phyloP scores from a whole-genome alignment of 208 protist genomes.

The Trichomonas vaginalis region DNA sequence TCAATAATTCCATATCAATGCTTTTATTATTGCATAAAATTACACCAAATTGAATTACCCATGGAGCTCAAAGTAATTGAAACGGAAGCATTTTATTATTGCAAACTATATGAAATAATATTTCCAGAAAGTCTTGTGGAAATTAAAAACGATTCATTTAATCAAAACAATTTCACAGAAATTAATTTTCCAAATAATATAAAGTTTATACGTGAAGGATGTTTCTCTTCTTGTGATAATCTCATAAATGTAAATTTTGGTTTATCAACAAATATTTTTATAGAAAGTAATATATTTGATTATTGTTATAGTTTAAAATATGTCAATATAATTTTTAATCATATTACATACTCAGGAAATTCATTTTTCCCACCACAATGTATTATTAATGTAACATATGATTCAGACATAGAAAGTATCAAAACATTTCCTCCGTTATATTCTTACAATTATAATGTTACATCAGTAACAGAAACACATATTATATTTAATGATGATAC shows the following conservation, averaged over 20 bases:
- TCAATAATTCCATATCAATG: too few species aligned
- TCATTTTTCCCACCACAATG: background rate
- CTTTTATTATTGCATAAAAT: too few species aligned
- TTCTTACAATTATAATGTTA: background rate
- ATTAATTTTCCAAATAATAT: background rate
- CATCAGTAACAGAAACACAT: background rate
- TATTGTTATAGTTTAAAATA: background rate
- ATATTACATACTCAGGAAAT: background rate
- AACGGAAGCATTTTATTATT: background rate
- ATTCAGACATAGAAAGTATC: background rate
- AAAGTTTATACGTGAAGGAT: background rate
- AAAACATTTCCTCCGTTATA: background rate
- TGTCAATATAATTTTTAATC: background rate
- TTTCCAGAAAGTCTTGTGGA: background rate
- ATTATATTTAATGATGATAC: background rate
- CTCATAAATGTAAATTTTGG: background rate
- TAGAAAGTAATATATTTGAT: background rate
- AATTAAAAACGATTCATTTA: background rate
- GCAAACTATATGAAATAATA: background rate
- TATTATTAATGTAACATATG: background rate
- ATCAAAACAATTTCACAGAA: background rate
- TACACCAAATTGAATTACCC: background rate
- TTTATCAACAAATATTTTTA: background rate
- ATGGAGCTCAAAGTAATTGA: background rate
- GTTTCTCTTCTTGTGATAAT: background rate